Evolutionary conservation across 306 rosid species (phyloP), one percentile per base, ranked within the genome.

Genomic region (Cucurbita moschata): DNA sequence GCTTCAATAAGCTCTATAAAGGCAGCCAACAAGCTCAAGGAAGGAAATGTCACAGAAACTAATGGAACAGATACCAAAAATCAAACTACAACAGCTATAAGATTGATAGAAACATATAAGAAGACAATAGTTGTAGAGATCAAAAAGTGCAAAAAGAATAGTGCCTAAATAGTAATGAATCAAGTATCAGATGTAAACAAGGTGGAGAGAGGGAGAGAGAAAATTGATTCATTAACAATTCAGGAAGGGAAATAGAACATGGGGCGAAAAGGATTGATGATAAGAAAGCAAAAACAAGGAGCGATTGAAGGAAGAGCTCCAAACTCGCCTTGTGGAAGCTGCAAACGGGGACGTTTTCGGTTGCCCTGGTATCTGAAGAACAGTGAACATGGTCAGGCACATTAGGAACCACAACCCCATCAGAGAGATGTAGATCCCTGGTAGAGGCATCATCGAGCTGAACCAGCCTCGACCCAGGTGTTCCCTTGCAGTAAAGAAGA

Each of bases 401-500:
- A 81, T 83, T 80, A 15, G 89, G 96, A 37, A 88, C 81, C 72
- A 86, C 71, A 73, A 86, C 66, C 1, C 85, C 87, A 57, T 78
- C 80, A 11, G 89, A 77, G 53, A 85, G 58, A 68, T 56, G 77
- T 73, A 92, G 98, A 88, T 92, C 96, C 85, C 76, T 82, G 35
- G 16, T 79, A 1, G 52, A 81, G 30, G 62, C 79, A 54, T 92
- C 86, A 73, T 90, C 90, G 58, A 92, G 83, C 21, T 71, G 83
- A 78, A 90, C 86, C 38, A 90, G 90, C 82, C 90, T 88, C 10
- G 93, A 92, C 78, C 98, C 98, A 75, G 96, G 87, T 35, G 96
- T 84, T 51, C 98, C 98, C 71, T 92, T 92, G 77, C 98, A 92
- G 75, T 92, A 92, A 5, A 92, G 91, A 79, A 92, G 93, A 70